Evolutionary conservation across 1,284 basidiomycete species (phyloP).

Genomic region (Baeospora myosura): DNA sequence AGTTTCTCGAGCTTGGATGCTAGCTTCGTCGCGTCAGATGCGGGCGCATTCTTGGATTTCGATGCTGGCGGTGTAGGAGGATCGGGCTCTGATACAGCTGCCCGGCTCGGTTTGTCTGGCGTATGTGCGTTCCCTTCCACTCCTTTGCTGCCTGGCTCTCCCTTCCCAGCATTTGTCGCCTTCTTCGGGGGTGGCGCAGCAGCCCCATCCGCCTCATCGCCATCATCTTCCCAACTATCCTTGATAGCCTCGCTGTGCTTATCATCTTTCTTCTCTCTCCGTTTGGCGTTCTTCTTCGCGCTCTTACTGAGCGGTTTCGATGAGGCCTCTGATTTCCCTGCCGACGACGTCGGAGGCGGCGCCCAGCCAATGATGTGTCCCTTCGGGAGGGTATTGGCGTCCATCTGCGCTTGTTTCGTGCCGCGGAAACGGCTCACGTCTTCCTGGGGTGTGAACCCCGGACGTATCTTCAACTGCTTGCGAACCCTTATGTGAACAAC

Average conservation of each 20-base stretch:
- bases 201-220: constrained; percentile 34
- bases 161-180: constrained; percentile 1
- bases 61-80: not conserved
- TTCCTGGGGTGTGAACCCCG: constrained; percentile 92
- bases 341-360: constrained; percentile 44
- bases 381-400: constrained; percentile 55
- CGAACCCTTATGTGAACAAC: constrained; percentile 52
- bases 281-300: constrained; percentile 75
- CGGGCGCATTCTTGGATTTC: constrained; percentile 6
- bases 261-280: constrained; percentile 59
- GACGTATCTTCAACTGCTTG: constrained; percentile 85
- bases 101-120: too few relatives aligned
- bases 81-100: constrained; percentile 12
- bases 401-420: constrained; percentile 65
- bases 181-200: too few relatives aligned
- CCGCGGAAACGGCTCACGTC: constrained; percentile 83
- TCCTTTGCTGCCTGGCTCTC: too few relatives aligned
- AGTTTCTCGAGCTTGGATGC: constrained; percentile 37
- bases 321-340: constrained; percentile 21
- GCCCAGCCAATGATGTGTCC: constrained; percentile 76
- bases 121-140: too few relatives aligned
- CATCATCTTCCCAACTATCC: constrained; percentile 75
- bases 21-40: constrained; percentile 24
- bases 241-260: constrained; percentile 43
- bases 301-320: constrained; percentile 42